Evolutionary conservation across 1,284 basidiomycete genomes (phyloP).

Genomic region (Moesziomyces parantarcticus): DNA sequence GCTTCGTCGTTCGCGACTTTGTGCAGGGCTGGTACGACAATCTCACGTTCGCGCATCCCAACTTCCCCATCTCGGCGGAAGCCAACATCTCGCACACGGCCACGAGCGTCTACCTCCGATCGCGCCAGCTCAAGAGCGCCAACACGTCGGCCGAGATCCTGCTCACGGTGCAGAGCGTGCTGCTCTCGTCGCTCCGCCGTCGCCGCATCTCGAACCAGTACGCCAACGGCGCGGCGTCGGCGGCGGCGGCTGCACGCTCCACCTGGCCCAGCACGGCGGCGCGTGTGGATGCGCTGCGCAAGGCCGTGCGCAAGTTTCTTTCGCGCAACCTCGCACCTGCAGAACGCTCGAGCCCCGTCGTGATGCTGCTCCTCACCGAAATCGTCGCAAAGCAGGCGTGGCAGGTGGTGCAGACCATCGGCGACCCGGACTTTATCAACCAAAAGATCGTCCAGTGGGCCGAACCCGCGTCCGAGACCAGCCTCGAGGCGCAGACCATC

Average conservation of each 20-base stretch:
- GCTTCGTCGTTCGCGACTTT: slow-evolving; percentile 57
- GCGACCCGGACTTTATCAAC: slow-evolving; percentile 62
- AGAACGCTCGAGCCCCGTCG: slow-evolving; percentile 47
- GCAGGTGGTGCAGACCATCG: slow-evolving; percentile 55
- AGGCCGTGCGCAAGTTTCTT: slow-evolving; percentile 52
- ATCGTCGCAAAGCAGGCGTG: slow-evolving; percentile 57
- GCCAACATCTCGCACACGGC: slow-evolving; percentile 53
- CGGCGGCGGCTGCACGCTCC: slow-evolving; percentile 16
- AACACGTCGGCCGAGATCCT: slow-evolving; percentile 56
- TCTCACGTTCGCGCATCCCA: slow-evolving; percentile 54
- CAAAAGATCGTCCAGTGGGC: slow-evolving; percentile 55
- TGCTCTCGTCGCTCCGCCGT: slow-evolving; percentile 50
- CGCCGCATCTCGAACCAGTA: slow-evolving; percentile 20
- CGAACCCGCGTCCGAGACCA: slow-evolving; percentile 47
- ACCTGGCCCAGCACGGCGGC: slow-evolving; percentile 53
- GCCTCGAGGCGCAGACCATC: slow-evolving; percentile 37
- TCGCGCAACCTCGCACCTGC: slow-evolving; percentile 42
- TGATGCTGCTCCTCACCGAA: slow-evolving; percentile 54
- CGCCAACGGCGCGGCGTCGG: neutral
- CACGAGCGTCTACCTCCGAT: slow-evolving; percentile 46
- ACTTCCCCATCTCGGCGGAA: slow-evolving; percentile 51
- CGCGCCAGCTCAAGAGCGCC: slow-evolving; percentile 36
- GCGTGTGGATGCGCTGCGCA: slow-evolving; percentile 50
- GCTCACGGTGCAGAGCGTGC: slow-evolving; percentile 54
- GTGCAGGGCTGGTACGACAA: slow-evolving; percentile 59